Percentiles rank a stretch among this genome's conserved stretches.
Conservation (phyloP, 2,329 filamentous ascomycete genomes). For the Lasiodiplodia sp. region DNA sequence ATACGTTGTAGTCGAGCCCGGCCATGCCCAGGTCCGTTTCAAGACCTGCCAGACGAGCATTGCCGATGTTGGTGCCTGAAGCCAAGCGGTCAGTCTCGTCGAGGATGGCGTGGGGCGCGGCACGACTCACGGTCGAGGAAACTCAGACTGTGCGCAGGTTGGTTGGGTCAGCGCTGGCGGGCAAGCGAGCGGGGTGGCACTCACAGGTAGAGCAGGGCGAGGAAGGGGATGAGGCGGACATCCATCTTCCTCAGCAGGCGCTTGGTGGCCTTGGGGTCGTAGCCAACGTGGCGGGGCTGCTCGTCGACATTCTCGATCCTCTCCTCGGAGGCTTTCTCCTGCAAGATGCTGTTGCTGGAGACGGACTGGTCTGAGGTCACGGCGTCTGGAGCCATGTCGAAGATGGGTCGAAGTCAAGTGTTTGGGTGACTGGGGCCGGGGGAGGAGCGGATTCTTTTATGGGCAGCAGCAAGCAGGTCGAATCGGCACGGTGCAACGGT, state of each 20-base stretch:
- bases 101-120: neutral
- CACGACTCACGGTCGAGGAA: conserved; percentile 55
- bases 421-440: conserved; percentile 12
- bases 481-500: conserved; percentile 27
- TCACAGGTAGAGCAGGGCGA: conserved; percentile 65
- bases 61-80: conserved; percentile 55
- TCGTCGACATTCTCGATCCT: conserved; percentile 16
- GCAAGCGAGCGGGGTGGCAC: conserved; percentile 28
- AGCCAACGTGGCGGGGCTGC: conserved; percentile 34
- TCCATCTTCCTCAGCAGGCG: conserved; percentile 63
- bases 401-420: neutral
- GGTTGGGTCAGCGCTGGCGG: conserved; percentile 19
- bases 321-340: conserved; percentile 14
- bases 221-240: conserved; percentile 64
- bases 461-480: conserved; percentile 1
- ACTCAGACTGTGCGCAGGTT: conserved; percentile 47
- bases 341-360: conserved; percentile 12
- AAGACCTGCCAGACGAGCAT: conserved; percentile 48
- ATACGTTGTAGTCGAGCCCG: conserved; percentile 42
- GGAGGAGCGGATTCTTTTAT: conserved; percentile 19
- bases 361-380: conserved; percentile 18
- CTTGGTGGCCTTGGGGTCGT: conserved; percentile 54
- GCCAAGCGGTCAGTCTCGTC: neutral
- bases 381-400: conserved; percentile 17
- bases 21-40: conserved; percentile 46